Evolutionary conservation across 1,139 yeast genomes (phyloP), one percentile per base, ranked within the genome.

Genomic region (Geotrichum candidum): DNA sequence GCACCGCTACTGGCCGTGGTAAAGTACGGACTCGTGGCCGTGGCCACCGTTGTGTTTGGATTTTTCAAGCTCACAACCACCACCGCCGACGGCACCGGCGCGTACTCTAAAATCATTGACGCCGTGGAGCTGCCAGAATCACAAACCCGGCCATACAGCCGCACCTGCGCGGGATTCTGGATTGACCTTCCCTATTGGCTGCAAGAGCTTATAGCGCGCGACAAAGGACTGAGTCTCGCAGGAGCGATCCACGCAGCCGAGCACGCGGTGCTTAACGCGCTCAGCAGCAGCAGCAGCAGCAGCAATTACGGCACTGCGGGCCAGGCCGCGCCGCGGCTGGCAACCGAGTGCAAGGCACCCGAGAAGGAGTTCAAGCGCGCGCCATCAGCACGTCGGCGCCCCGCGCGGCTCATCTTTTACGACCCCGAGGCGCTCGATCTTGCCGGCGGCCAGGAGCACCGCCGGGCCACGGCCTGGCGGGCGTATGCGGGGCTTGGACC

Each of bases 171-270:
- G 66, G 99, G 99, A 0, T 80, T 92, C 56, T 95, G 98, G 99
- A 81, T 94, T 22, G 96, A 94, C 72, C 80, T 94, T 0, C 96
- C 97, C 0, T 70, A 74, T 2, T 69, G 70, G 13, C 87, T 90
- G 0, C 71, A 92, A n/a, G 84, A 84, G 1, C 65, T 85, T 1
- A 78, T 92, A 33, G 23, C 35, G 25, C 76, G 78, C 3, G 74
- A 72, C 1, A 89, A 90, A 66, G 69, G 77, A 2, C 75, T 94
- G 53, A 87, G 84, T 53, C 76, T 86, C 1, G 94, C 98, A 0
- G 99, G 90, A 1, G 96, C 95, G 0, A 90, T 94, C n/a, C 99
- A 95, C 76, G 97, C 96, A 5, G 96, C 97, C 0, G 95, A 91
- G 67, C 99, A 94, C 76, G 90, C 90, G 0, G 77, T 92, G 0